Conservation (phyloP, 2,329 filamentous ascomycete genomes). For the Talaromyces sp. region DNA sequence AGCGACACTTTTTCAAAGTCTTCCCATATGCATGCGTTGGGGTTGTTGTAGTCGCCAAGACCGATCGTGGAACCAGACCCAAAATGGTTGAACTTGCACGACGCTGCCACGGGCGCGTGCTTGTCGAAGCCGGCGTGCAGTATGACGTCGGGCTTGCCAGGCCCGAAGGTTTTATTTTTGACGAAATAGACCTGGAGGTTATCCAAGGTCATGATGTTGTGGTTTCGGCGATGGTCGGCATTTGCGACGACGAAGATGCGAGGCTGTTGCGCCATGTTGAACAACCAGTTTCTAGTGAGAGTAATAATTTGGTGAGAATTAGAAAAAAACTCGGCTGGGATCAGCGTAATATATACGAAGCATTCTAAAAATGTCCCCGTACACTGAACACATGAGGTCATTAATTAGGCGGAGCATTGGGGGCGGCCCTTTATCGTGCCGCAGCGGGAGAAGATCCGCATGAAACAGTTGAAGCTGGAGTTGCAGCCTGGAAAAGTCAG, state of each 20-base stretch:
- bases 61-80: slow-evolving; percentile 28
- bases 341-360: background rate
- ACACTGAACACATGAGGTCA: background rate
- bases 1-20: slow-evolving; percentile 22
- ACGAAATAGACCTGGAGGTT: slow-evolving; percentile 18
- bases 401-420: background rate
- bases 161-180: slow-evolving; percentile 23
- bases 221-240: background rate
- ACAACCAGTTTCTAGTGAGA: background rate
- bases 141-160: slow-evolving; percentile 29
- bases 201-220: background rate
- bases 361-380: background rate
- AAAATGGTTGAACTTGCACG: slow-evolving; percentile 29
- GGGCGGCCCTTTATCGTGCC: background rate
- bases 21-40: slow-evolving; percentile 24
- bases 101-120: slow-evolving; percentile 19
- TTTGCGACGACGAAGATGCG: background rate
- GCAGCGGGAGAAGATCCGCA: background rate
- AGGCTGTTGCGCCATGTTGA: background rate
- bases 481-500: background rate
- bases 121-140: slow-evolving; percentile 24
- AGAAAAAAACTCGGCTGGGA: background rate
- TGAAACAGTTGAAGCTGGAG: too few species aligned
- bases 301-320: background rate
- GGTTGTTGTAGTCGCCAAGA: slow-evolving; percentile 23